A percentile compares a stretch with the other conserved stretches of the same genome.
Evolutionary conservation across 1,139 yeast species (phyloP).

Genomic region (Blastobotrys apis): DNA sequence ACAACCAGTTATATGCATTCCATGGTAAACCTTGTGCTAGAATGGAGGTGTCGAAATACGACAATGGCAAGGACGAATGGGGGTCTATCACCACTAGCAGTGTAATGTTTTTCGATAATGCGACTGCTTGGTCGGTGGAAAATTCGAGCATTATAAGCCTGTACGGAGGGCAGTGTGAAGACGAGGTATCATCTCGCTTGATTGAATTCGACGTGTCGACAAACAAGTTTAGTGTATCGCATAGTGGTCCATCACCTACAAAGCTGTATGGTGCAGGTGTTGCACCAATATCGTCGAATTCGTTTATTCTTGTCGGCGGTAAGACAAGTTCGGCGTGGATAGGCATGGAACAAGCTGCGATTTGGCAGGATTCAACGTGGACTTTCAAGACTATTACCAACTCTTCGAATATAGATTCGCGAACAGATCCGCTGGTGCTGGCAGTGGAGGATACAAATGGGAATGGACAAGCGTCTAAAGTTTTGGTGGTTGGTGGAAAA

Average conservation of each 20-base stretch:
- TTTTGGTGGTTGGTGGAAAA: conserved; percentile 40
- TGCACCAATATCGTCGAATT: conserved; percentile 20
- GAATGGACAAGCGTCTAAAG: conserved; percentile 16
- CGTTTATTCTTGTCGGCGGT: conserved; percentile 49
- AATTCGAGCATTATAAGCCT: conserved; percentile 41
- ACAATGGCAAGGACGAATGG: conserved; percentile 21
- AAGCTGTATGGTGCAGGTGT: conserved; percentile 46
- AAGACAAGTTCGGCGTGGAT: conserved; percentile 53
- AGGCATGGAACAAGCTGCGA: conserved; percentile 54
- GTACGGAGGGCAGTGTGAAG: conserved; percentile 43
- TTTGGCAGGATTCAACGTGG: conserved; percentile 60
- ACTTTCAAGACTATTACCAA: conserved; percentile 41
- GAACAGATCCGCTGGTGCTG: conserved; percentile 45
- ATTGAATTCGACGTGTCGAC: conserved; percentile 36
- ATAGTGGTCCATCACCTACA: conserved; percentile 41
- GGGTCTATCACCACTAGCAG: too few species aligned
- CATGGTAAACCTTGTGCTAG: conserved; percentile 17
- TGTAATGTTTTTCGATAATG: conserved; percentile 18
- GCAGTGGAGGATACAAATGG: conserved; percentile 40
- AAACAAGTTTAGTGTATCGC: conserved; percentile 36
- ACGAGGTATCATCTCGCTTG: conserved; percentile 38
- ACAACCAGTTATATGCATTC: conserved; percentile 19
- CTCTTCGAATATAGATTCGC: conserved; percentile 41
- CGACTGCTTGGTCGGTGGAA: conserved; percentile 39
- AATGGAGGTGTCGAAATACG: conserved; percentile 21